phyloP scores from a whole-genome alignment of 495 filamentous ascomycete genomes.

The Pyrenula massariospora region DNA sequence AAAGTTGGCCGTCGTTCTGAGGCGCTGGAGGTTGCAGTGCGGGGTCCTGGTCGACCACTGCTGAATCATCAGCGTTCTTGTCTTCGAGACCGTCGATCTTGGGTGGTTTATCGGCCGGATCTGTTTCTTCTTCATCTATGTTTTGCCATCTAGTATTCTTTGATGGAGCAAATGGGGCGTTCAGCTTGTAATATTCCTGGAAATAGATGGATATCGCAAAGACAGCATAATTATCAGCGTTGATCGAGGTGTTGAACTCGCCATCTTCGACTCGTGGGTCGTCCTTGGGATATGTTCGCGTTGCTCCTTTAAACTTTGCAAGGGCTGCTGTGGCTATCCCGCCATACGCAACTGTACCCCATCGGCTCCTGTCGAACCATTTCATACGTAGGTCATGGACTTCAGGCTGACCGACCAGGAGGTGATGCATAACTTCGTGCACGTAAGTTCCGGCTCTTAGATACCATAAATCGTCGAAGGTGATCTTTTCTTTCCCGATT shows the following conservation, averaged over 20 bases:
- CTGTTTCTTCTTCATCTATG: neutral
- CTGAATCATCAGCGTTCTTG: neutral
- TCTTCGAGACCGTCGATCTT: neutral
- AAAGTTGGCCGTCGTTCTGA: neutral
- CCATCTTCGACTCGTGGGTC: neutral
- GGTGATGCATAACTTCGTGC: neutral
- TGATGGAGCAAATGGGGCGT: neutral
- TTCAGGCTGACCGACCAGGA: neutral
- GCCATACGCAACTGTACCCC: neutral
- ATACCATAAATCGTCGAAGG: neutral
- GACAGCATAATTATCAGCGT: neutral
- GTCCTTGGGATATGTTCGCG: neutral
- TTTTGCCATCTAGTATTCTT: neutral
- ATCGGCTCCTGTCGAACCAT: neutral
- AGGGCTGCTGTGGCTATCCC: neutral
- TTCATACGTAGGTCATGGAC: neutral
- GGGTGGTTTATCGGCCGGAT: neutral
- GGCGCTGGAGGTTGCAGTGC: neutral
- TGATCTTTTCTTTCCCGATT: neutral
- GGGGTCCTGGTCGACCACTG: neutral
- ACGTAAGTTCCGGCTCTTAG: neutral
- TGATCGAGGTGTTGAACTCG: neutral
- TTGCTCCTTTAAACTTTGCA: neutral
- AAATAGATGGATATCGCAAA: neutral
- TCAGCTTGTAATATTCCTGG: neutral